Base-by-base conservation (phyloP, 768 basidiomycete species). In the Lactarius quietus region DNA sequence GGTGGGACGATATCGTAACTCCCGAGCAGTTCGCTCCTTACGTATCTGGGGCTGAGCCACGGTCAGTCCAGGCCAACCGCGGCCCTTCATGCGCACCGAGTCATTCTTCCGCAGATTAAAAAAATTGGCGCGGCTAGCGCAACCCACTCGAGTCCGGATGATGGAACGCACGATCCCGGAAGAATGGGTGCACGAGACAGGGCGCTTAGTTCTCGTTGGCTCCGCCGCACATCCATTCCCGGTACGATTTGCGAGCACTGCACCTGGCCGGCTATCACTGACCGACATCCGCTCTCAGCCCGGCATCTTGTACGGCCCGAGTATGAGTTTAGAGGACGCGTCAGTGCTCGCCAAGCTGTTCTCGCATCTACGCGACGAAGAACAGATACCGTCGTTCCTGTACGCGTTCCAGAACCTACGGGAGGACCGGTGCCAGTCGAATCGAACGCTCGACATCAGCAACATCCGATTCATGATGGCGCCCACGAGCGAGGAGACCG, bases 271-370 rank as follows among this genome's bases (percentile, higher is more conserved):
- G 20, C 28, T 54, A 31, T 29, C 15, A 28, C 56, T 52, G 15
- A 53, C n/a, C 35, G 23, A n/a, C 12, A 6, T 51, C 6, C n/a
- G 15, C 31, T 61, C 20, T 18, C 33, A 78, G 76, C 75, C 76
- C 4, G 74, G 73, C 14, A 63, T 72, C 5, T 69, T 75, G 7
- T 78, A 79, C 62, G 73, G 71, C 14, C 68, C 73, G 9, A 74
- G 75, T 28, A 77, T 78, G 75, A 75, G 73, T 9, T 62, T 78
- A 33, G 79, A 80, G 57, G 79, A 80, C 62, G 77, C 77, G 6
- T 77, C 76, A 8, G 76, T 79, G 3, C 71, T 80, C 12, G 78
- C 74, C 36, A 77, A 75, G 64, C 70, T 80, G 31, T 79, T 80
- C 72, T 74, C 76, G 6, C 76, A 76, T 62, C 70, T 78, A 20